Conservation (phyloP, 2,329 filamentous ascomycete species). For the Delphinella strobiligena region DNA sequence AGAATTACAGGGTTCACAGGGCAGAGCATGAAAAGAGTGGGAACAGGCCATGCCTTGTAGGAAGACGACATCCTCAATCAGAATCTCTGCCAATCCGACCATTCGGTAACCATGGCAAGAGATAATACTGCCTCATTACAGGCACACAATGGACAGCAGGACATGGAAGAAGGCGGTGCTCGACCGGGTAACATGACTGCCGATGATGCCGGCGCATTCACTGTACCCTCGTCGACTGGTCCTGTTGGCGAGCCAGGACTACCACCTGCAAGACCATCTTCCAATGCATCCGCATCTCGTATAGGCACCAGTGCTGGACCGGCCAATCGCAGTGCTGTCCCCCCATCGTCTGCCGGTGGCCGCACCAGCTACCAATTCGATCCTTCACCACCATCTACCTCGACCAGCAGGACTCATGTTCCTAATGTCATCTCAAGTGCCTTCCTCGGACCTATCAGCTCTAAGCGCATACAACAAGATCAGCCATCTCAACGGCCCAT, state of each 20-base stretch:
- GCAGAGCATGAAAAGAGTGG: neutral
- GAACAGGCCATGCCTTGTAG: neutral
- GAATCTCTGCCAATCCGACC: neutral
- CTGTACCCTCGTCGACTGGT: slow-evolving; percentile 26
- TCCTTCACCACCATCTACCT: slow-evolving; percentile 44
- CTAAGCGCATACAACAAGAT: slow-evolving; percentile 54
- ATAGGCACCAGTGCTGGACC: slow-evolving; percentile 5
- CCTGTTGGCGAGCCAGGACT: slow-evolving; percentile 36
- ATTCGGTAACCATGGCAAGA: neutral
- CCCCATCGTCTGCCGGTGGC: slow-evolving; percentile 11
- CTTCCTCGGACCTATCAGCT: slow-evolving; percentile 95
- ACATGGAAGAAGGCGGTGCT: too few species aligned
- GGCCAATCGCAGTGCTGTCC: slow-evolving; percentile 9
- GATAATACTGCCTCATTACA: neutral
- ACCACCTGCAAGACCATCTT: slow-evolving; percentile 34
- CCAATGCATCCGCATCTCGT: slow-evolving; percentile 17
- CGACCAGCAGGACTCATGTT: slow-evolving; percentile 73
- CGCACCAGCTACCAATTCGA: slow-evolving; percentile 10
- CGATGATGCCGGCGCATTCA: neutral
- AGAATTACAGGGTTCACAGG: too few species aligned
- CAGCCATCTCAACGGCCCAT: slow-evolving; percentile 13
- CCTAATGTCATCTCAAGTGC: slow-evolving; percentile 79
- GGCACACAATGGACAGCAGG: neutral
- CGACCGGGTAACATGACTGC: too few species aligned
- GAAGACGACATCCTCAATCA: neutral